Conservation (phyloP, 371 early-diverging fungal genomes). For the Mucor racemosus region DNA sequence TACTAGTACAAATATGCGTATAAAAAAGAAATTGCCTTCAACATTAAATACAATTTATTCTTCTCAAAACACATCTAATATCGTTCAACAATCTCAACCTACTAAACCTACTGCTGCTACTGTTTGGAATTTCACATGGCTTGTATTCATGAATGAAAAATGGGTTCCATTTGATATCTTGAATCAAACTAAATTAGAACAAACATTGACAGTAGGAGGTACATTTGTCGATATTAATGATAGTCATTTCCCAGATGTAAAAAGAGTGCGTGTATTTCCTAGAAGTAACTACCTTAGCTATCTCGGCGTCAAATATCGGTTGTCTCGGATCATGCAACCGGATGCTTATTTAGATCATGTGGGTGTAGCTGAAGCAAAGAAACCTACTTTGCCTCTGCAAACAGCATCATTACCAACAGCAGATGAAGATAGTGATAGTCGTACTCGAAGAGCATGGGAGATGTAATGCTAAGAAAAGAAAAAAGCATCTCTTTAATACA, state of each 20-base stretch:
- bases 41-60: not conserved
- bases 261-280: constrained; percentile 42
- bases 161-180: constrained; percentile 42
- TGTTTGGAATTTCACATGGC: constrained; percentile 40
- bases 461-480: not conserved
- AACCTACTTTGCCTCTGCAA: not conserved
- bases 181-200: constrained; percentile 41
- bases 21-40: not conserved
- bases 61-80: not conserved
- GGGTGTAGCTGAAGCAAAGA: constrained; percentile 25
- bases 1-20: not conserved
- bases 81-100: not conserved
- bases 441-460: constrained; percentile 8
- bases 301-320: constrained; percentile 43
- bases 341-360: constrained; percentile 44
- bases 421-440: constrained; percentile 6
- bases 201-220: constrained; percentile 40
- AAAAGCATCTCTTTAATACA: not conserved
- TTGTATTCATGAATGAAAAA: constrained; percentile 40
- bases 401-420: not conserved
- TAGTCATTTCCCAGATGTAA: constrained; percentile 39
- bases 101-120: not conserved
- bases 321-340: constrained; percentile 47
- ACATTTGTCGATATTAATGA: constrained; percentile 44
- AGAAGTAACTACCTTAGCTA: constrained; percentile 42